Evolutionary conservation across 805 yeast species (phyloP), one percentile per base, ranked within the genome.

Genomic region (Hanseniaspora occidentalis): DNA sequence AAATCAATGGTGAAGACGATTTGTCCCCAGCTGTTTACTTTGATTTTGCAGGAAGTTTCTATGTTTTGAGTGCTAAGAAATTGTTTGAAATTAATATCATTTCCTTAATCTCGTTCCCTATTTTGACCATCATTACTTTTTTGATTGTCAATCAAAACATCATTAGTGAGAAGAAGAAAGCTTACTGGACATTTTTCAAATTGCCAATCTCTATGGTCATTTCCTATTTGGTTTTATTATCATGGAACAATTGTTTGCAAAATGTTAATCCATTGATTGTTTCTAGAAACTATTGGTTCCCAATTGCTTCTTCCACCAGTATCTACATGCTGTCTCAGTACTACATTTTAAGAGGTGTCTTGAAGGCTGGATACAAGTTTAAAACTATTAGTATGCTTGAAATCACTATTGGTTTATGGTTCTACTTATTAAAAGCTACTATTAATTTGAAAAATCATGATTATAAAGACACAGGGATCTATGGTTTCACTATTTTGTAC

Each of bases 11-110:
- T 43, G 47, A 45, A 8, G 54, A 52, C 18, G 47, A 51, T 41
- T 36, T 27, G 4, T 50, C 67, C 0, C 61, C 61, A 27, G 83
- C 92, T 0, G 71, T 77, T 1, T 86, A 64, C 56, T 72, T 80
- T 47, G 86, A 83, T 51, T 50, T 84, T 22, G 52, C 75, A 14
- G 85, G 85, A n/a, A 66, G 61, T 43, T 76, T 81, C 50, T 61
- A 77, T 39, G 59, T 64, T n/a, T 41, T 72, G 18, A 73, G 86
- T 6, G 58, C 75, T 7, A 64, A 70, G 14, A 53, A 56, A 5
- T 50, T 84, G 18, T 67, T 72, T 36, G 52, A 64, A n/a, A 43
- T 70, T 40, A 80, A 82, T 54, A 60, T 79, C 35, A 52, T 68
- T 2, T 48, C 77, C 6, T 56, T 84, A 34, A 60, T 70, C 3